Evolutionary conservation across 2,329 filamentous ascomycete species (phyloP), one percentile per base, ranked within the genome.

Genomic region (Hymenoscyphus albidus): DNA sequence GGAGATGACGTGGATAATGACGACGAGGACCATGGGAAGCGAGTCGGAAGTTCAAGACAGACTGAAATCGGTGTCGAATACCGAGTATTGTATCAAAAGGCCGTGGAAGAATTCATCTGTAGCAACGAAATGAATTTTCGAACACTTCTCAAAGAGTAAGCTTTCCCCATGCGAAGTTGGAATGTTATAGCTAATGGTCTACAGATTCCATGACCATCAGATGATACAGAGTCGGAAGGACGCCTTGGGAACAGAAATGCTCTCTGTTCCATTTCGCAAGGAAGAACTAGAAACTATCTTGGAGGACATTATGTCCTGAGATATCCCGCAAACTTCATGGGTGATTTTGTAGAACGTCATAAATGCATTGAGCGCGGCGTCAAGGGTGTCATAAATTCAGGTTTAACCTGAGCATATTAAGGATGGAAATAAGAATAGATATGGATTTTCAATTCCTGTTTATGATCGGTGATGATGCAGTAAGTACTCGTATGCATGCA

Each of bases 111-210:
- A 74, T 98, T 99, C 76, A 95, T 99, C 59, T 97, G 94, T 76
- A 95, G 91, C 71, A 97, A 91, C 66, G 95, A 98, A 79, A 93
- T 98, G 85, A 93, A 92, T 67, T 98, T 98, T 79, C 85, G 95
- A 66, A 97, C 93, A 32, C 77, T 99, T 74, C 78, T 99, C 68
- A 98, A 98, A 79, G 95, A 99, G 84, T 95, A 78, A 68, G 86
- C 78, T 42, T 18, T 78, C 42, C 18, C 27, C 59, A 56, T 40
- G 10, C n/a, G 2, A 32, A 61, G 6, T 14, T 3, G 35, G 42
- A 35, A 44, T 22, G 38, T 27, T 1, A 2, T 61, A 42, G 59
- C 73, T 77, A 66, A 80, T 75, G 62, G 64, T 16, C n/a, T 22
- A 54, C 61, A 90, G 88, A 77, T 95, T 99, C 76, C 92, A 97